A percentile compares a stretch with the other conserved stretches of the same genome.
Conservation (phyloP, 2,329 filamentous ascomycete genomes). For the Ophiostoma quercus region DNA sequence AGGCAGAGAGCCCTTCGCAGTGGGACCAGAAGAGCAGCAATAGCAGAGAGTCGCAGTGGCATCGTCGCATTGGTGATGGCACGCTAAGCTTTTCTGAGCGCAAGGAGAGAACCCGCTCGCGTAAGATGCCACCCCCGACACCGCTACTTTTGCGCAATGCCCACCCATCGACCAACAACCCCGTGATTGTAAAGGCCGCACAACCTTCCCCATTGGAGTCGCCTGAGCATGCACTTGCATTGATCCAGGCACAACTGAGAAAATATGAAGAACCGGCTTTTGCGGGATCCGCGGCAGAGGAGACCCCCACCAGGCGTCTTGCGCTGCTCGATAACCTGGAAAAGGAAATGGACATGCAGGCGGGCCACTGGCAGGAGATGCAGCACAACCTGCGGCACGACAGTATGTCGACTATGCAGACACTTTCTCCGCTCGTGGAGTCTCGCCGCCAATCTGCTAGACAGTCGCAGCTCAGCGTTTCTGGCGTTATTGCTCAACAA, state of each 20-base stretch:
- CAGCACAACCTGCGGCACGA: conserved; percentile 48
- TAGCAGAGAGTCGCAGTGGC: conserved; percentile 40
- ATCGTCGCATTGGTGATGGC: conserved; percentile 54
- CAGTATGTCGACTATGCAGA: conserved; percentile 46
- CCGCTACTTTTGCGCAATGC: conserved; percentile 46
- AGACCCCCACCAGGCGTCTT: conserved; percentile 41
- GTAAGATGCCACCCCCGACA: conserved; percentile 53
- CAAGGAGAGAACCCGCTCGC: conserved; percentile 40
- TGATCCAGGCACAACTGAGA: conserved; percentile 49
- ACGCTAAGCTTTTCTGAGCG: conserved; percentile 56
- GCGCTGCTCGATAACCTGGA: conserved; percentile 55
- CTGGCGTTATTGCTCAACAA: not conserved
- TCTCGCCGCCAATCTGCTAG: conserved; percentile 8
- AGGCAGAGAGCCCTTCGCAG: conserved; percentile 7
- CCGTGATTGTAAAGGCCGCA: conserved; percentile 42
- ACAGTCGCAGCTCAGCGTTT: not conserved
- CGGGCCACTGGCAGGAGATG: conserved; percentile 55
- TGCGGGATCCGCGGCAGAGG: conserved; percentile 31
- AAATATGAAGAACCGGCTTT: conserved; percentile 42
- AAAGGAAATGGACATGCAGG: conserved; percentile 56
- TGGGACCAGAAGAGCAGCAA: conserved; percentile 23
- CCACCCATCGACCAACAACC: conserved; percentile 38
- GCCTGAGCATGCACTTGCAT: conserved; percentile 44
- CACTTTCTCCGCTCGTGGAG: conserved; percentile 29
- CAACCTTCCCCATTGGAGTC: conserved; percentile 52